These are phyloP conservation scores for Tricholomella constricta DNA, from an alignment of 768 basidiomycete species.

Conservation along the genomic window DNA sequence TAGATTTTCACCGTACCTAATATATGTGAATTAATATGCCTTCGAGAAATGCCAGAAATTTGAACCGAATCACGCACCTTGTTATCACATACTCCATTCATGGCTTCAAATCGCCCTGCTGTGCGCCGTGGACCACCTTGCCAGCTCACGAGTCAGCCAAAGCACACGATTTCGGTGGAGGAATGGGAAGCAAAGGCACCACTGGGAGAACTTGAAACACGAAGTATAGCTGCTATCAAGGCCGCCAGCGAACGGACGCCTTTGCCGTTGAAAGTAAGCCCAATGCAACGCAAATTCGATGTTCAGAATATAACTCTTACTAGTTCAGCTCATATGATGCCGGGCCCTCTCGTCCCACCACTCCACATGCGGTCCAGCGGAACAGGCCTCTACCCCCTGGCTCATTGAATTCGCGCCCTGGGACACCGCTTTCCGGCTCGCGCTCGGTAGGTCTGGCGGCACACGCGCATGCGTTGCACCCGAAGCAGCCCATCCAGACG, in stretches of 20 bases:
- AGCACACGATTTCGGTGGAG: slow-evolving; percentile 65
- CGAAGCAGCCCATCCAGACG: slow-evolving; percentile 78
- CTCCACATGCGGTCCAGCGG: slow-evolving; percentile 38
- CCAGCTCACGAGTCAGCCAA: slow-evolving; percentile 28
- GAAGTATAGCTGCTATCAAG: slow-evolving; percentile 67
- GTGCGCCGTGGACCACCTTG: slow-evolving; percentile 9
- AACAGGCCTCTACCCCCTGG: slow-evolving; percentile 31
- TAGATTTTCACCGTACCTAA: slow-evolving; percentile 1
- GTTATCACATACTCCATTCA: not conserved
- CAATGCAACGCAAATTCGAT: not conserved
- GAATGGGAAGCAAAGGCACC: slow-evolving; percentile 92
- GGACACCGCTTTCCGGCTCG: slow-evolving; percentile 36
- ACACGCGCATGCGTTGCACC: slow-evolving; percentile 69
- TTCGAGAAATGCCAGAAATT: not conserved
- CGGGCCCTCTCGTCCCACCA: slow-evolving; percentile 36
- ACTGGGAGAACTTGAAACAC: slow-evolving; percentile 65
- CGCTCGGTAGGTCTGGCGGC: slow-evolving; percentile 14
- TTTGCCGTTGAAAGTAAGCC: slow-evolving; percentile 76
- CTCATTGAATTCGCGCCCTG: slow-evolving; percentile 36
- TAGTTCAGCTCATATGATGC: slow-evolving; percentile 34
- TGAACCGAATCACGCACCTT: too few species aligned
- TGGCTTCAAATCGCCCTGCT: not conserved
- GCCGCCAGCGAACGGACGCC: slow-evolving; percentile 58
- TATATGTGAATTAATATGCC: not conserved
- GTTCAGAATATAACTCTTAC: slow-evolving; percentile 10